A percentile compares a stretch with the other conserved stretches of the same genome.
Conservation (phyloP, 2,329 filamentous ascomycete species). For the Hirsutella minnesotensis region DNA sequence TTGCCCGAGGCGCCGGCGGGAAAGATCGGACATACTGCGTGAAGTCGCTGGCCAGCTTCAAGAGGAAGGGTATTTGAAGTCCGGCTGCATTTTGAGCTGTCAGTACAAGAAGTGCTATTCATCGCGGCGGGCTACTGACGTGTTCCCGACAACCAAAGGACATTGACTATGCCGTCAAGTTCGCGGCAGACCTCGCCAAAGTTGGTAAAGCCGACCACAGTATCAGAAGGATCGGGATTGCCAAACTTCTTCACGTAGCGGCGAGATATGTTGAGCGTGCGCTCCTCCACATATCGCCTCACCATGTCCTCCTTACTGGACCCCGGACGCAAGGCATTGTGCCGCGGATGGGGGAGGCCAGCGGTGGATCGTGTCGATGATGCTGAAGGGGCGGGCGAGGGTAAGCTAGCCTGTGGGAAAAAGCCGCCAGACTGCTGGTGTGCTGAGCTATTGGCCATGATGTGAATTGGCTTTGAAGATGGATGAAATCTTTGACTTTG, state of each 20-base stretch:
- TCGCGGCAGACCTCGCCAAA: slow-evolving; percentile 65
- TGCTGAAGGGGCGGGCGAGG: slow-evolving; percentile 42
- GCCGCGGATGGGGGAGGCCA: slow-evolving; percentile 43
- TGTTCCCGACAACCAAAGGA: slow-evolving; percentile 79
- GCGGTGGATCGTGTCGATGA: slow-evolving; percentile 26
- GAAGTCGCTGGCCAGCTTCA: slow-evolving; percentile 64
- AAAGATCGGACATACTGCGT: slow-evolving; percentile 64
- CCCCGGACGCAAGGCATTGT: slow-evolving; percentile 38
- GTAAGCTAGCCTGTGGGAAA: slow-evolving; percentile 30
- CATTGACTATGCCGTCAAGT: slow-evolving; percentile 61
- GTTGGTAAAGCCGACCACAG: slow-evolving; percentile 39
- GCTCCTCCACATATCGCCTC: slow-evolving; percentile 42
- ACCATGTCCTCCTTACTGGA: slow-evolving; percentile 50
- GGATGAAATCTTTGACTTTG: too few relatives aligned
- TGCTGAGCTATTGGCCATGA: slow-evolving; percentile 2
- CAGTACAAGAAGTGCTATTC: neutral
- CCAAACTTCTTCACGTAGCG: slow-evolving; percentile 50
- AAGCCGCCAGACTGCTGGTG: slow-evolving; percentile 35
- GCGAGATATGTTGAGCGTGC: slow-evolving; percentile 40
- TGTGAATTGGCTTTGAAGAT: neutral
- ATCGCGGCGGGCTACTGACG: slow-evolving; percentile 43
- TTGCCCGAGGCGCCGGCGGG: slow-evolving; percentile 44
- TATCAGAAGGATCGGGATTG: slow-evolving; percentile 30
- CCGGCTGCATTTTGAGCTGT: slow-evolving; percentile 38
- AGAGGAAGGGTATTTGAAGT: slow-evolving; percentile 73